A percentile compares a stretch with the other conserved stretches of the same genome.
Evolutionary conservation across 345 rosid genomes (phyloP).

Genomic region (Isatis tinctoria): DNA sequence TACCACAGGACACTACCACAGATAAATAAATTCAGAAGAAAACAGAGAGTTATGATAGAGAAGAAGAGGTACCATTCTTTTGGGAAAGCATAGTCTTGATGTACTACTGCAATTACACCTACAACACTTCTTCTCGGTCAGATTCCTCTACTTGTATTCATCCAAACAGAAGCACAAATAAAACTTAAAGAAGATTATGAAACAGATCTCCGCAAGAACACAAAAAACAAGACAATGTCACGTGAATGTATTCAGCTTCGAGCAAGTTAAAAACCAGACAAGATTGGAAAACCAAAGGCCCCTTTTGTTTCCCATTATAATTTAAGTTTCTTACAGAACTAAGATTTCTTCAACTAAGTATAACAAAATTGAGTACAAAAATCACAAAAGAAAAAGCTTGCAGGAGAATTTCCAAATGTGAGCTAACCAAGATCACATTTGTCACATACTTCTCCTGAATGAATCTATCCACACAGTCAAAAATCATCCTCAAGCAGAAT

Average conservation of each 20-base stretch:
- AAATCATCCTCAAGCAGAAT: background rate
- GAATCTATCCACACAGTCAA: constrained; percentile 18
- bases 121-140: background rate
- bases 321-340: background rate
- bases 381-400: background rate
- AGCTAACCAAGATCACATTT: constrained; percentile 1
- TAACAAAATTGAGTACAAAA: constrained; percentile 10
- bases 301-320: background rate
- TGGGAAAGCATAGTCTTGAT: background rate
- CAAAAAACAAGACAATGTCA: too few relatives aligned
- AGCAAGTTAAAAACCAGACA: too few relatives aligned
- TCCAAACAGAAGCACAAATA: background rate
- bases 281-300: background rate
- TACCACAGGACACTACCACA: background rate
- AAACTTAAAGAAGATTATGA: background rate
- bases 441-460: background rate
- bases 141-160: background rate
- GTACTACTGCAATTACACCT: background rate
- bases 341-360: background rate
- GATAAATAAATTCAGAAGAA: background rate
- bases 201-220: too few relatives aligned
- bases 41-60: background rate
- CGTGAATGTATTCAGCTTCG: too few relatives aligned
- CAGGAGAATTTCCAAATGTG: background rate
- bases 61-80: background rate